Conservation (phyloP, 768 basidiomycete genomes). For the Amanita inopinata region DNA sequence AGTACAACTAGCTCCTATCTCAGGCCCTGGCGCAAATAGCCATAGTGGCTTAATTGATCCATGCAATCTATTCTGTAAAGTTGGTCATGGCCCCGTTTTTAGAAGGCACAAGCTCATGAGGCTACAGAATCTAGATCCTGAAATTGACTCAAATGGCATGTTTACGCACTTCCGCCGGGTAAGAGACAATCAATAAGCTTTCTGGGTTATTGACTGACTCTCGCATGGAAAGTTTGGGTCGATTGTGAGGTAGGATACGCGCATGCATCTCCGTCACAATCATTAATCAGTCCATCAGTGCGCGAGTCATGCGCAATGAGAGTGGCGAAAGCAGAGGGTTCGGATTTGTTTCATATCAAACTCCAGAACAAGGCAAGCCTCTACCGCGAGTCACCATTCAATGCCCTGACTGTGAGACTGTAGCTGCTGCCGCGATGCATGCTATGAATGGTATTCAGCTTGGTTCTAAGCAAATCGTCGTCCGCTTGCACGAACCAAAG, state of each 20-base stretch:
- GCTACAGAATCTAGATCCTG: constrained; percentile 70
- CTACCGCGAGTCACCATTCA: constrained; percentile 2
- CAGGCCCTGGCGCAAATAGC: constrained; percentile 70
- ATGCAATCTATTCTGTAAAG: constrained; percentile 87
- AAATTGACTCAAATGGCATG: constrained; percentile 77
- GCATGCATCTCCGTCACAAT: neutral
- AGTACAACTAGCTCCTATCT: constrained; percentile 69
- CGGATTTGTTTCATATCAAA: constrained; percentile 84
- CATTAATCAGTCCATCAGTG: constrained; percentile 35
- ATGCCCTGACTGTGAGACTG: constrained; percentile 7
- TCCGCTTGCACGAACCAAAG: constrained; percentile 86
- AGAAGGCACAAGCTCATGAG: constrained; percentile 5
- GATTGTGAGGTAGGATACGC: constrained; percentile 65
- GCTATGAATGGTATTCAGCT: constrained; percentile 72
- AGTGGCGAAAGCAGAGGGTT: constrained; percentile 75
- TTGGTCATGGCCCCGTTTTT: constrained; percentile 18
- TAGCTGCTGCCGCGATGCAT: constrained; percentile 66
- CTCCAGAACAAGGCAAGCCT: constrained; percentile 64
- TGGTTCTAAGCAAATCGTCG: constrained; percentile 71
- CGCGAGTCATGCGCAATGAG: constrained; percentile 89
- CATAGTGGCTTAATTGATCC: constrained; percentile 87
- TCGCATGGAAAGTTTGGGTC: constrained; percentile 56
- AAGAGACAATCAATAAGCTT: constrained; percentile 14
- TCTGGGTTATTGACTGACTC: constrained; percentile 13
- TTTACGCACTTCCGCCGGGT: constrained; percentile 79